A percentile compares a stretch with the other conserved stretches of the same genome.
These are phyloP conservation scores for Populus trichocarpa DNA, from an alignment of 441 rosid species.

Conservation along the genomic window DNA sequence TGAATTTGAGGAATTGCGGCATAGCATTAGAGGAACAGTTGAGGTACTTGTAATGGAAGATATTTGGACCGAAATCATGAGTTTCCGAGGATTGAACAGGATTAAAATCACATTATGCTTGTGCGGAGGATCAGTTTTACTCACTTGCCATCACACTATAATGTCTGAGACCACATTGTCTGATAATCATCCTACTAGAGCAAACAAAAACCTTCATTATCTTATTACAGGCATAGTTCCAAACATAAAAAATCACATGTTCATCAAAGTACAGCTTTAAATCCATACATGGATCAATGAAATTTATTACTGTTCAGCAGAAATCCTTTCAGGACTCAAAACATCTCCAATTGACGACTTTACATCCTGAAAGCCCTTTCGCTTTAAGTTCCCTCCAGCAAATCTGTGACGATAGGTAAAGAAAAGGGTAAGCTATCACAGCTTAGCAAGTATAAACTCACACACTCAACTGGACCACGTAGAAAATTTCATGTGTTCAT, in stretches of 20 bases:
- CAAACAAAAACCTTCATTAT: background rate
- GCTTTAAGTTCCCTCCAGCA: background rate
- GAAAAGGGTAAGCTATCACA: background rate
- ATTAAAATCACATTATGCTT: background rate
- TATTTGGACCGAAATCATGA: background rate
- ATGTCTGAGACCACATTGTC: background rate
- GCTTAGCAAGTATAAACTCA: background rate
- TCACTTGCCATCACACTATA: background rate
- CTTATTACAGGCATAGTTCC: background rate
- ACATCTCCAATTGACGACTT: background rate
- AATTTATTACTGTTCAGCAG: background rate
- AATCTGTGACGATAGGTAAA: background rate
- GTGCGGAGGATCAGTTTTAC: background rate
- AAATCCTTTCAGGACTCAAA: background rate
- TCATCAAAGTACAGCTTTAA: background rate
- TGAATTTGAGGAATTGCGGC: background rate
- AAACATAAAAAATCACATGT: background rate
- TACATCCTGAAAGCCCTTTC: background rate
- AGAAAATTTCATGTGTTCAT: background rate
- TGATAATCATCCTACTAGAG: background rate
- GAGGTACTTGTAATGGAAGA: background rate
- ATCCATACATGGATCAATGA: background rate
- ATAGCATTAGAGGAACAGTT: background rate
- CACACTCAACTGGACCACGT: background rate
- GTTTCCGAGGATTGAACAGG: background rate